Evolutionary conservation across 2,329 filamentous ascomycete genomes (phyloP), one percentile per base, ranked within the genome.

Genomic region (Helicocarpus griseus): DNA sequence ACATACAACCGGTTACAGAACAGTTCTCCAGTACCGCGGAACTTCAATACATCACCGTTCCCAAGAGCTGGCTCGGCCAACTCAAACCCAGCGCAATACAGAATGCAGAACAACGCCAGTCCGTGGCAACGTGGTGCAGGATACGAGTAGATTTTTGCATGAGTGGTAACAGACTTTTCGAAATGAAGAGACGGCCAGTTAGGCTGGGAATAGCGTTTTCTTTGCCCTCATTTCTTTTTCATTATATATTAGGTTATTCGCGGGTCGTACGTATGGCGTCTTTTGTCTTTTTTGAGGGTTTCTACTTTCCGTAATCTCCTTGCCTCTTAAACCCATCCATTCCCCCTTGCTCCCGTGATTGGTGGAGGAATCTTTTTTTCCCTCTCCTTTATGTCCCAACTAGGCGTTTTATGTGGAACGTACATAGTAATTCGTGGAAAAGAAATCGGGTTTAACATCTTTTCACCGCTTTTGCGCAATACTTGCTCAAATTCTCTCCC

Each of bases 111-210:
- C 61, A 81, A 74, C 61, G 65, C 76, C 35, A 82, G 78, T 67
- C 80, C 80, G 49, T 84, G 81, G 81, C 80, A 84, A 67, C 69
- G 81, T 63, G 81, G 81, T 40, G 81, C 81, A 29, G 81, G 81
- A 41, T 84, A 83, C 60, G 80, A 83, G 54, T 78, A 69, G 68
- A 31, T 26, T 26, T 39, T 24, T n/a, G 19, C 11, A 5, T 6
- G 2, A 14, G 24, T n/a, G 21, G 2, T 22, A 36, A 29, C 49
- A 46, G 21, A 7, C 17, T 19, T 5, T 49, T 61, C 57, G 62
- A 63, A 56, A 69, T 66, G 65, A 68, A 67, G 62, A 66, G 63
- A 69, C 64, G 64, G 64, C 63, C 59, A 48, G 50, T 44, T 48
- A 44, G 55, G 57, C 56, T 56, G 58, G 52, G 56, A 50, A 51